Conservation (phyloP, 2,329 filamentous ascomycete species). For the Curvularia hawaiiensis region DNA sequence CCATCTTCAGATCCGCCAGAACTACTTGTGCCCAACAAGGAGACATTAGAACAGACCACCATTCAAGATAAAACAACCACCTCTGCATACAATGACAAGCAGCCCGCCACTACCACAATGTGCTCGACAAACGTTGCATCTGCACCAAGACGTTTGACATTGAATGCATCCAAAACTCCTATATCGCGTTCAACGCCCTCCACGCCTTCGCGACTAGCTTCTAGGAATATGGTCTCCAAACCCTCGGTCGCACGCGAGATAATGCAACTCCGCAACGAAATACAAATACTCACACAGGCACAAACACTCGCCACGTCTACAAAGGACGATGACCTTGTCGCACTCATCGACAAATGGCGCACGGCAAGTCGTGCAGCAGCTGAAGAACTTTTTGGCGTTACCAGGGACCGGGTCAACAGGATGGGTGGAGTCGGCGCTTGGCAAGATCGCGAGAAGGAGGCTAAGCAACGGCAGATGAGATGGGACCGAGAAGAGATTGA, state of each 20-base stretch:
- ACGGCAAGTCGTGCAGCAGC: constrained; percentile 65
- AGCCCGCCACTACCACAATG: background rate
- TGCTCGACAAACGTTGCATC: background rate
- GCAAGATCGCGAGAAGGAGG: constrained; percentile 48
- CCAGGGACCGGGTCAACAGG: constrained; percentile 64
- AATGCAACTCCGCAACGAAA: constrained; percentile 44
- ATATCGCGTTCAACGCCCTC: constrained; percentile 16
- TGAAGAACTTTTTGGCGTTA: constrained; percentile 68
- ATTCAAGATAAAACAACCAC: background rate
- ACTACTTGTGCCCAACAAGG: constrained; percentile 6
- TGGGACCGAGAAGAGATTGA: constrained; percentile 45
- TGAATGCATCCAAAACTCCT: constrained; percentile 21
- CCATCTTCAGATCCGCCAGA: constrained; percentile 35
- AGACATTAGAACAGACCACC: background rate
- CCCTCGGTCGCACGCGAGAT: constrained; percentile 40
- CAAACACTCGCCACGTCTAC: constrained; percentile 40
- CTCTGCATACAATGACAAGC: constrained; percentile 2
- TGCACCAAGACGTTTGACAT: constrained; percentile 10
- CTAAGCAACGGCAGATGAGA: constrained; percentile 43
- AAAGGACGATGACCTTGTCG: constrained; percentile 61
- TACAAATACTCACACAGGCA: constrained; percentile 52
- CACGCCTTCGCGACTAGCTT: constrained; percentile 16
- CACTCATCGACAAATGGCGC: constrained; percentile 66
- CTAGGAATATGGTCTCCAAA: constrained; percentile 26
- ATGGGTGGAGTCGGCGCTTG: constrained; percentile 68